Evolutionary conservation across 2,329 filamentous ascomycete species (phyloP), one percentile per base, ranked within the genome.

Genomic region (Elsinoe necatrix): DNA sequence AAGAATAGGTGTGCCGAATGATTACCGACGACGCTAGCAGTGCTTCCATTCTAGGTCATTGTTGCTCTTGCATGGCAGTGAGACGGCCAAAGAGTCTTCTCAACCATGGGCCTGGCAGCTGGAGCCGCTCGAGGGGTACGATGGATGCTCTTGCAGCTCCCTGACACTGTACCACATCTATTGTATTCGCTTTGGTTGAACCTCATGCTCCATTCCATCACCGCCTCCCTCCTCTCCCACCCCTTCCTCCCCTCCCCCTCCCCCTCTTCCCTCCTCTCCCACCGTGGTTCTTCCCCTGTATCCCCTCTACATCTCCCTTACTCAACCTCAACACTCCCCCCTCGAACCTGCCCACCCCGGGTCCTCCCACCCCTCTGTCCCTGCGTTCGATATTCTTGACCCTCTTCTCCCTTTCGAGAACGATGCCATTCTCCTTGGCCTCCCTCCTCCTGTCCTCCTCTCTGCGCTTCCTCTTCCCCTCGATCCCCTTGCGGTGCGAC

Each of bases 371-470:
- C 0, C 81, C 75, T 69, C 82, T 73, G 61, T 82, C 76, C 71
- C 80, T 73, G 67, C 69, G 66, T 57, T 45, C 52, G 23, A 56
- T 65, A 58, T 48, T 69, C 16, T 63, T 69, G 41, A 65, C 62
- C 62, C 73, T 76, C 55, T 73, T 73, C 58, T 71, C 73, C 60
- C 76, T 78, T 75, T 97, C 93, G 31, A 97, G 75, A 50, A 97
- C 83, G 63, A 97, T 84, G 4, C 92, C 93, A 64, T 92, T 95
- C 76, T 97, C 92, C 66, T 79, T 82, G 1, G 93, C 93, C 69
- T 95, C 89, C 39, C 76, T 77, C 35, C 92, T 77, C 54, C 92
- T 75, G 73, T 80, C 86, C 11, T 79, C 74, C 69, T 96, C 91
- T 58, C 81, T 82, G 25, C 76, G 71, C 1, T 69, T 75, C 20